Conservation (phyloP, 192 early-diverging fungal genomes). For the Glomus cerebriforme region DNA sequence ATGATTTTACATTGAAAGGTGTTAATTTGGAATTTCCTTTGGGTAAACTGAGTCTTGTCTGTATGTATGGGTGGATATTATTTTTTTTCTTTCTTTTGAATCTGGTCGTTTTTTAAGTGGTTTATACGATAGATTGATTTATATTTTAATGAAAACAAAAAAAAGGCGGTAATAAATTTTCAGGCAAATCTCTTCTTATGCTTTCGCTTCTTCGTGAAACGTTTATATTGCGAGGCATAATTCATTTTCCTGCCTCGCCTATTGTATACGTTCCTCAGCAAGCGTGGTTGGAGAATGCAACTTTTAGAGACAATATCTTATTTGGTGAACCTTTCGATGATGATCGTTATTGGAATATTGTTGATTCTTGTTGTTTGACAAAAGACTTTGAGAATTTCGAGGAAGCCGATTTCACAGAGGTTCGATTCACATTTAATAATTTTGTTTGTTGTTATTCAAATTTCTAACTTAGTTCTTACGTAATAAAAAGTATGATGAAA, state of each 20-base stretch:
- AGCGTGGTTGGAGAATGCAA: conserved; percentile 69
- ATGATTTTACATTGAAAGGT: conserved; percentile 50
- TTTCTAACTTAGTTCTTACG: not conserved
- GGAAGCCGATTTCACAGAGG: conserved; percentile 59
- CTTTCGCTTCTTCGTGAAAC: conserved; percentile 75
- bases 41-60: conserved; percentile 50
- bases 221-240: conserved; percentile 42
- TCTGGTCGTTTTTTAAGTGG: not conserved
- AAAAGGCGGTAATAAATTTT: conserved; percentile 74
- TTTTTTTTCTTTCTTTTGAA: not conserved
- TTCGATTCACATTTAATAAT: conserved; percentile 29
- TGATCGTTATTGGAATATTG: conserved; percentile 53
- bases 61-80: conserved; percentile 35
- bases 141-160: not conserved
- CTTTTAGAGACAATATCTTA: conserved; percentile 72
- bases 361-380: conserved; percentile 62
- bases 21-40: conserved; percentile 49
- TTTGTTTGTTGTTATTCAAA: not conserved
- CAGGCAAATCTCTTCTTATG: conserved; percentile 84
- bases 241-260: conserved; percentile 46
- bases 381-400: conserved; percentile 60
- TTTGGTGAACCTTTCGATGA: conserved; percentile 59
- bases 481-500: conserved; percentile 62
- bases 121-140: not conserved
- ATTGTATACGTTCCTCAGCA: conserved; percentile 78